A percentile compares a stretch with the other conserved stretches of the same genome.
phyloP scores from a whole-genome alignment of 163 green algal species.

The Scenedesmus sp. region DNA sequence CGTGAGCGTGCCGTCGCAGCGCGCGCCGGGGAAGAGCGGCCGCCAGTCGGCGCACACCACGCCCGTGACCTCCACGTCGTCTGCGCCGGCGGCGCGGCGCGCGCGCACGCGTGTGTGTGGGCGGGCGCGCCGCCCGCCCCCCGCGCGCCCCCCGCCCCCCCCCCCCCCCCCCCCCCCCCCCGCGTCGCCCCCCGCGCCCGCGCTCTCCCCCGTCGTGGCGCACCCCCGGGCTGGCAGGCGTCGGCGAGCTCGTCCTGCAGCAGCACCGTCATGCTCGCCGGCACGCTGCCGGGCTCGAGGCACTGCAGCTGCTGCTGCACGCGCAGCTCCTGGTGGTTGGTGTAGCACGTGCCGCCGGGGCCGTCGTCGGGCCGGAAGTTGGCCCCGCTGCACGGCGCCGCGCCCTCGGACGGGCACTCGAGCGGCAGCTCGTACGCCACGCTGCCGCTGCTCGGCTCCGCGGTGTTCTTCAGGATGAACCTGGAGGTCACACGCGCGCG shows the following conservation, averaged over 20 bases:
- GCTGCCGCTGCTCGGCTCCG: background rate
- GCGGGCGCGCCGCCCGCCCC: too few relatives aligned
- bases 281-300: conserved; percentile 66
- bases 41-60: conserved; percentile 77
- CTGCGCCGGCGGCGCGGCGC: conserved; percentile 58
- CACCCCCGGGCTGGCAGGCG: conserved; percentile 71
- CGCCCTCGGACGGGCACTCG: conserved; percentile 54
- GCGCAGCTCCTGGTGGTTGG: conserved; percentile 54
- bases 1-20: conserved; percentile 77
- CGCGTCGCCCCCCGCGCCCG: too few relatives aligned
- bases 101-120: too few relatives aligned
- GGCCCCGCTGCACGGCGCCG: conserved; percentile 57
- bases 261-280: conserved; percentile 69
- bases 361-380: conserved; percentile 55
- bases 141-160: too few relatives aligned
- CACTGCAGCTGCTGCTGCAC: conserved; percentile 74
- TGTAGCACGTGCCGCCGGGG: conserved; percentile 13
- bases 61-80: conserved; percentile 87
- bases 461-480: conserved; percentile 23
- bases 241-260: conserved; percentile 87
- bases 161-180: too few relatives aligned
- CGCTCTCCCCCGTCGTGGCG: too few relatives aligned
- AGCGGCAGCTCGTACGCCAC: conserved; percentile 48
- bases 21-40: conserved; percentile 56
- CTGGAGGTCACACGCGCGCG: background rate